Evolutionary conservation across 2,329 filamentous ascomycete species (phyloP).

Genomic region (Lasiodiplodia sp.): DNA sequence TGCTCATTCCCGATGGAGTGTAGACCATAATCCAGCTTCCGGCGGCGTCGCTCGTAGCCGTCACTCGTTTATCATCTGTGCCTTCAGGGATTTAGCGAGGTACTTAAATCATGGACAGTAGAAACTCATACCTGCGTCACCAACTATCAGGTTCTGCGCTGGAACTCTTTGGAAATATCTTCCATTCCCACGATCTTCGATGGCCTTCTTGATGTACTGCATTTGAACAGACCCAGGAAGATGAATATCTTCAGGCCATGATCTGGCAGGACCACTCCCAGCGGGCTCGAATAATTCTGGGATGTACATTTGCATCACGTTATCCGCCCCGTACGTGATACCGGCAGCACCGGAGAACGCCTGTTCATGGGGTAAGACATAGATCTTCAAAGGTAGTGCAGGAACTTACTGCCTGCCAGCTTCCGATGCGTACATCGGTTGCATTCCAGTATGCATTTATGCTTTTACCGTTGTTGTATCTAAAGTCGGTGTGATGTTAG

Average conservation of each 20-base stretch:
- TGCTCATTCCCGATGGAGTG: background rate
- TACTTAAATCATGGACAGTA: background rate
- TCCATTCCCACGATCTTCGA: background rate
- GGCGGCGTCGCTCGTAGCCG: background rate
- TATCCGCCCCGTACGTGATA: background rate
- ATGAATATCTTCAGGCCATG: background rate
- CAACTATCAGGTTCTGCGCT: background rate
- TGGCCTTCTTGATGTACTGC: background rate
- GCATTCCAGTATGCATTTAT: constrained; percentile 1
- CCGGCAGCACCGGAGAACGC: background rate
- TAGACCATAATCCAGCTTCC: background rate
- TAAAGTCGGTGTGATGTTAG: background rate
- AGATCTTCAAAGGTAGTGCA: background rate
- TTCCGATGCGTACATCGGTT: background rate
- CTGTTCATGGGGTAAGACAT: background rate
- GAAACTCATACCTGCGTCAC: background rate
- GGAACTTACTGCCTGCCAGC: background rate
- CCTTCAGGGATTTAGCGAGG: background rate
- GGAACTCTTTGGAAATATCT: background rate
- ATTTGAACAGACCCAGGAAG: background rate
- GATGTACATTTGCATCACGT: constrained; percentile 1
- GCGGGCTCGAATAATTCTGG: background rate
- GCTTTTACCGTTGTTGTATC: background rate
- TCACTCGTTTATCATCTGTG: background rate
- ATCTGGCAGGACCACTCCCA: background rate